Evolutionary conservation across 1,139 yeast species (phyloP), one percentile per base, ranked within the genome.

Genomic region (Blastobotrys arbuscula): DNA sequence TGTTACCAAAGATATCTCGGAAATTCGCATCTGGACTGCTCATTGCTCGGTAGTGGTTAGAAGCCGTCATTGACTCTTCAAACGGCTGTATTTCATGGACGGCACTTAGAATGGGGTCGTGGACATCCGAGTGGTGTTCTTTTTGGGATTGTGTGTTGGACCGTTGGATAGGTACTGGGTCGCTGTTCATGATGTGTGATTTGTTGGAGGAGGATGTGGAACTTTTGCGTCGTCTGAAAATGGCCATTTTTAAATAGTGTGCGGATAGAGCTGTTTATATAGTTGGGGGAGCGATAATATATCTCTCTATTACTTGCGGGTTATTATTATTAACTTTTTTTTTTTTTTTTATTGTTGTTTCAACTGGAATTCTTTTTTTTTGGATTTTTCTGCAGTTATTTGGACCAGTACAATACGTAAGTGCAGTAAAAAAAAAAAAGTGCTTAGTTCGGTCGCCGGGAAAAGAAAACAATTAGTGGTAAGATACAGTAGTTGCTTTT

Each of bases 11-110:
- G 40, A 87, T 80, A 65, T 92, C 98, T 58, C 79, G 80, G 60
- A 82, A 67, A 44, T 65, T 67, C 55, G 68, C 65, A 51, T 67
- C 68, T 48, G 70, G 72, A 21, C 69, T 66, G 72, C 71, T 61
- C 64, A 67, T 64, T 66, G 68, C 64, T 72, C 61, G 63, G 66
- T 66, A 63, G 61, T 65, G 63, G 48, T 72, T 68, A 47, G 47
- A 61, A 58, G 33, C 59, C 57, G 46, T 63, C 67, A 50, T 63
- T 15, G 84, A 83, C 63, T 84, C 86, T 68, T 92, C 96, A 65
- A 88, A 92, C 9, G 98, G 98, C 71, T 92, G 97, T 16, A 85
- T 92, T 68, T 90, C 97, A 63, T 84, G 89, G 46, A 92, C 95
- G 6, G 97, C 97, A 31, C 83, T 76, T 53, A 92, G 73, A 52